A percentile compares a stretch with the other conserved stretches of the same genome.
Conservation (phyloP, 2,329 filamentous ascomycete genomes). For the Fusarium hainanense region DNA sequence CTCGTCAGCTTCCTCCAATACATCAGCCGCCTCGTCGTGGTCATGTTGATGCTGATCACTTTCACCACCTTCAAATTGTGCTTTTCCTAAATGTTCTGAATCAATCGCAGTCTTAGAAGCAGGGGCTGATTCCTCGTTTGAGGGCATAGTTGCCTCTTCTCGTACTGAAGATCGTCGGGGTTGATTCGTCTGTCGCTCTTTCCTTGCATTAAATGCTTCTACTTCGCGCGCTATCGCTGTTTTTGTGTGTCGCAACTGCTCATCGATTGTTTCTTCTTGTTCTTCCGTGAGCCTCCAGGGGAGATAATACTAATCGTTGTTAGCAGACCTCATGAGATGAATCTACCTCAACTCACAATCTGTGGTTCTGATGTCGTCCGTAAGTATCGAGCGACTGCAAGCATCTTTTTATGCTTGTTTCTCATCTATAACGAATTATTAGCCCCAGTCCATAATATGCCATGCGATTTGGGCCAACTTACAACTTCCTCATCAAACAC, state of each 20-base stretch:
- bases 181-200: constrained; percentile 51
- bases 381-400: constrained; percentile 78
- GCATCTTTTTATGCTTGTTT: constrained; percentile 76
- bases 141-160: constrained; percentile 24
- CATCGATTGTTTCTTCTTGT: constrained; percentile 77
- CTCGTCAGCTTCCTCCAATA: constrained; percentile 86
- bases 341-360: constrained; percentile 68
- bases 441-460: constrained; percentile 9
- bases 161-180: constrained; percentile 4
- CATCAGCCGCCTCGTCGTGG: constrained; percentile 78
- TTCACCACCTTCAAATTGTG: constrained; percentile 26
- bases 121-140: constrained; percentile 18
- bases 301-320: constrained; percentile 76
- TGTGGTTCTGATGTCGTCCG: constrained; percentile 76
- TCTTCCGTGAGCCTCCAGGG: constrained; percentile 79
- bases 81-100: constrained; percentile 9
- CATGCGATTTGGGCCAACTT: constrained; percentile 51
- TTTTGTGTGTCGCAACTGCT: constrained; percentile 75
- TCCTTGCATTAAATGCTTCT: constrained; percentile 68
- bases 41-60: constrained; percentile 46
- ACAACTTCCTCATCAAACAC: constrained; percentile 82
- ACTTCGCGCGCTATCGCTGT: constrained; percentile 72
- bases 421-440: constrained; percentile 72
- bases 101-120: constrained; percentile 14
- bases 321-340: constrained; percentile 6